Evolutionary conservation across 208 protist genomes (phyloP), one percentile per base, ranked within the genome.

Genomic region (Leishmania mexicana): DNA sequence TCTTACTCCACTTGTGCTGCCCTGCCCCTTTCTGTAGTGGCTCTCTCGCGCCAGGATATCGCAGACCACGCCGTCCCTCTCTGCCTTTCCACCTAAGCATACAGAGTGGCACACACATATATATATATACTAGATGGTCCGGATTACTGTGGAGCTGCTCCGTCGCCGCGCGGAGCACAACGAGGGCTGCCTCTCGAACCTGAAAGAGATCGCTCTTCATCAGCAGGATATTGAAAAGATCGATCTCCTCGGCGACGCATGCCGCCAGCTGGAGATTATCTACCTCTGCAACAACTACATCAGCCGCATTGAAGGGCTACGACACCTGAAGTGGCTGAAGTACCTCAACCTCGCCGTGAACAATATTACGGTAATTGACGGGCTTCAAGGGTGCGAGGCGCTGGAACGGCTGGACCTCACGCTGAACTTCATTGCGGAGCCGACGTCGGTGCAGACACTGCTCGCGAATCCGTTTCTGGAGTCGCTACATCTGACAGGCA

Each of bases 241-340:
- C 67, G 96, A 98, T 81, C 54, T 97, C 24, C 81, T 98, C 58
- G 93, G 95, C 10, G 94, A 97, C 62, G 77, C 76, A 19, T 98
- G 97, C 88, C 87, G 94, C 24, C 83, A 98, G 49, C 90, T 99
- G 3, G 92, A 99, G 81, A 99, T 99, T 70, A 28, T 99, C 1
- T 99, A 99, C 75, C 85, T 99, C 5, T 98, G 99, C 86, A 99
- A 99, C 89, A 99, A 99, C 85, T 97, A 99, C 82, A 99, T 99
- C 49, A 71, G 83, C 24, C 87, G 87, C 54, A 99, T 99, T 65
- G 95, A 99, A 81, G 98, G 98, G 3, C 89, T 99, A 21, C 85
- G 93, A 38, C 94, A 97, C 75, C 90, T 99, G 64, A 99, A 99
- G 89, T 88, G 90, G 76, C 93, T 99, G n/a, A 96, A 95, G 85